Conservation (phyloP, 2,329 filamentous ascomycete genomes). For the Colletotrichum horii region DNA sequence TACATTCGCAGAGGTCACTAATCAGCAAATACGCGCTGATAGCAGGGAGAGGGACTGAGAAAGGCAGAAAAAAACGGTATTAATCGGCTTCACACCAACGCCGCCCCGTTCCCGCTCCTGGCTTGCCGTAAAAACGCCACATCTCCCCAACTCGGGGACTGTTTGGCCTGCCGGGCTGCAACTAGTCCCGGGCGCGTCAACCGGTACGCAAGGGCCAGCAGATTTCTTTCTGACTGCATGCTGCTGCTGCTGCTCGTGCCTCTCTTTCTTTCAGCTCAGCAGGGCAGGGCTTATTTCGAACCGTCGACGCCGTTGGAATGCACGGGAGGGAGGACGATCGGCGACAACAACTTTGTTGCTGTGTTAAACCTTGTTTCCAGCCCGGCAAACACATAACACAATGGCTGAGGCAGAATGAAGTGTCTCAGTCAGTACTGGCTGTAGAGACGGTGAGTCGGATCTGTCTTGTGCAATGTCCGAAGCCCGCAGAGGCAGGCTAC, state of each 20-base stretch:
- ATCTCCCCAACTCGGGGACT: background rate
- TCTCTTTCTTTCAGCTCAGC: constrained; percentile 5
- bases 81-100: background rate
- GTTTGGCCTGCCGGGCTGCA: background rate
- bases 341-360: background rate
- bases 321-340: background rate
- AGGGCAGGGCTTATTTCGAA: background rate
- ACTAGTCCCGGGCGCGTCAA: background rate
- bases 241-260: background rate
- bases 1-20: background rate
- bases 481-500: background rate
- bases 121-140: background rate
- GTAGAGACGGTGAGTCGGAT: background rate
- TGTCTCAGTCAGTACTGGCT: constrained; percentile 5
- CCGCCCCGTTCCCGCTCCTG: background rate
- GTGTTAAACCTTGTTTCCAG: background rate
- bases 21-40: background rate
- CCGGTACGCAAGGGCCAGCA: background rate
- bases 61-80: background rate
- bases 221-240: background rate
- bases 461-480: constrained; percentile 3
- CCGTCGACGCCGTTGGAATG: background rate
- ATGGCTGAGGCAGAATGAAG: background rate
- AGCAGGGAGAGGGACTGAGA: background rate
- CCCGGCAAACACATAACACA: background rate